Evolutionary conservation across 2,329 filamentous ascomycete genomes (phyloP), one percentile per base, ranked within the genome.

Genomic region (Phialophora tarda): DNA sequence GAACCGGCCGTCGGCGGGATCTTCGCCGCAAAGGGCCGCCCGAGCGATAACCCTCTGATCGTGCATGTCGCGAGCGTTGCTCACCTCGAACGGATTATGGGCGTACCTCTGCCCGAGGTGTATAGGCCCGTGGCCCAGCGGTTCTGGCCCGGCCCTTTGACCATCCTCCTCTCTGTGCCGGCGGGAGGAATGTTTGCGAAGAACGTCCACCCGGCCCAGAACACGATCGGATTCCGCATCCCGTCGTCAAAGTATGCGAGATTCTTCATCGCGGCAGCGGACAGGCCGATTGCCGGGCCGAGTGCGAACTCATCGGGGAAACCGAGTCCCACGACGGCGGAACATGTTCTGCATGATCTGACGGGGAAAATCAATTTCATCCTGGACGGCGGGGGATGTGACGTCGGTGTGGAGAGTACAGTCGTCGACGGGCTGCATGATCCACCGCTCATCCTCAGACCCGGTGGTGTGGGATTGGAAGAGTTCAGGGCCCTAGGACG

Each of bases 121-220:
- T 99, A 99, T 79, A 83, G 83, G 65, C 82, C 91, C 0, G 80
- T 99, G 24, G 92, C 98, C 64, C 81, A 87, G 63, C 84, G 83
- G 51, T 99, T 97, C 82, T 99, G 95, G 95, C 95, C 95, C 0
- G 95, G 95, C 0, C 93, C 95, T 0, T 79, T 99, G 61, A 99
- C 95, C 0, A 93, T 99, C 69, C 85, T 99, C 53, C 84, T 99
- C 6, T 92, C 90, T 0, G 90, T 92, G 59, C 91, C 91, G 0
- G 73, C 80, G n/a, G 59, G 63, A 24, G 77, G 82, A 30, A 83
- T 84, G 14, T 84, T 99, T 6, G 93, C 94, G 0, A 88, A 91
- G n/a, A 92, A 97, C 78, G 94, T 98, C 11, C 98, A 95, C 2
- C 92, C 94, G 1, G 91, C 89, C 0, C 84, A 97, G 32, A 76